Evolutionary conservation across 2,329 filamentous ascomycete species (phyloP).

Genomic region (Claviceps lovelessii): DNA sequence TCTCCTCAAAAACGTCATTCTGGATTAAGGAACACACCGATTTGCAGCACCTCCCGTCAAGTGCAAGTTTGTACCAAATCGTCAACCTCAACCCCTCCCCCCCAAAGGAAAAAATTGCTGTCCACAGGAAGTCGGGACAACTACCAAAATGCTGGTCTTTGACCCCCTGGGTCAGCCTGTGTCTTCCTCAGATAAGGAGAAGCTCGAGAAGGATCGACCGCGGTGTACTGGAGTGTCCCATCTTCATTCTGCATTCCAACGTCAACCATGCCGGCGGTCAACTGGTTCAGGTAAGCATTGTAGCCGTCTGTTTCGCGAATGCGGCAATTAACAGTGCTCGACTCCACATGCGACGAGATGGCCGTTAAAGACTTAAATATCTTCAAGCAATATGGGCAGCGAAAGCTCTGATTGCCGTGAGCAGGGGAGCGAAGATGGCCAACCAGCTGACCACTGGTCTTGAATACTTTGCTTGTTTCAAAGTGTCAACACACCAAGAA

Average conservation of each 20-base stretch:
- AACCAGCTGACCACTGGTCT: conserved; percentile 17
- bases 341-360: conserved; percentile 35
- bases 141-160: not conserved
- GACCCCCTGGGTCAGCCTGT: no score
- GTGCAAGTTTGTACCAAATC: not conserved
- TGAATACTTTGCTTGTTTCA: conserved; percentile 28
- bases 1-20: no score
- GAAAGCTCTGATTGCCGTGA: conserved; percentile 22
- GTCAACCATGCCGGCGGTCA: conserved; percentile 19
- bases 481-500: not conserved
- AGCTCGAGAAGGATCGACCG: conserved; percentile 8
- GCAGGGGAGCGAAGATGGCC: conserved; percentile 29
- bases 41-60: not conserved
- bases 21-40: not conserved
- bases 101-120: not conserved
- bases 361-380: conserved; percentile 27
- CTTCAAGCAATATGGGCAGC: conserved; percentile 31
- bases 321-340: conserved; percentile 25
- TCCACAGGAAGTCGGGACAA: not conserved
- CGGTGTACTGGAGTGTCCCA: conserved; percentile 15
- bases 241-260: conserved; percentile 11
- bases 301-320: conserved; percentile 28
- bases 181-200: not conserved
- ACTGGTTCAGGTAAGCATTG: conserved; percentile 17
- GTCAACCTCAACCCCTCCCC: no score